Evolutionary conservation across 345 rosid genomes (phyloP).

Genomic region (Clausena lansium): DNA sequence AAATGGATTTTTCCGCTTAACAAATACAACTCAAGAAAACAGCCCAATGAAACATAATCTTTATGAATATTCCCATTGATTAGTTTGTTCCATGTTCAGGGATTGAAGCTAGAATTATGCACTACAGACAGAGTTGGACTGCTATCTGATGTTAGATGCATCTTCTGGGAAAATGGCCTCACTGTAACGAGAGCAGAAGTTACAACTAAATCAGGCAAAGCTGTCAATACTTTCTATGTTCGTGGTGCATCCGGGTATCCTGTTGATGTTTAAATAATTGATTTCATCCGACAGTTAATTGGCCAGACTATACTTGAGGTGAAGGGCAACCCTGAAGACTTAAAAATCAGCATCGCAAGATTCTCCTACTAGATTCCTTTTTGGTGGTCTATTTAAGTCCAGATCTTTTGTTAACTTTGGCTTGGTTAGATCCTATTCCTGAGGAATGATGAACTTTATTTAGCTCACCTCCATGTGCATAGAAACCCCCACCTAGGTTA

Average conservation of each 20-base stretch:
- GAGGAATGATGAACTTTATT: no score
- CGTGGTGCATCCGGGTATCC: no score
- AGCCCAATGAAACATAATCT: no score
- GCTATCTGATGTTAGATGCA: slow-evolving; percentile 78
- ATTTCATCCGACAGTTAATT: slow-evolving; percentile 66
- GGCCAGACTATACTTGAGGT: slow-evolving; percentile 89
- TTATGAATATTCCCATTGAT: no score
- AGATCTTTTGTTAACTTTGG: no score
- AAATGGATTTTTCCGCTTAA: no score
- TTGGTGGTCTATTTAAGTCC: no score
- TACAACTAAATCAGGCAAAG: slow-evolving; percentile 79
- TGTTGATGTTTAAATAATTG: slow-evolving; percentile 70
- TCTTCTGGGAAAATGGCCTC: slow-evolving; percentile 88
- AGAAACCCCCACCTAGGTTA: no score
- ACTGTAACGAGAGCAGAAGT: slow-evolving; percentile 90
- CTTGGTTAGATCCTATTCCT: no score
- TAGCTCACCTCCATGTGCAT: no score
- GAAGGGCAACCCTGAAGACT: slow-evolving; percentile 55
- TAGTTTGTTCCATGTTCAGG: slow-evolving; percentile 47
- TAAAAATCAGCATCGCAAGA: slow-evolving; percentile 57
- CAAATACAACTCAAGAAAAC: no score
- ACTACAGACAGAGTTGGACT: slow-evolving; percentile 81
- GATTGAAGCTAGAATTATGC: slow-evolving; percentile 90
- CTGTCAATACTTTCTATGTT: slow-evolving; percentile 81
- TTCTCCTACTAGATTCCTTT: slow-evolving; percentile 72